A percentile compares a stretch with the other conserved stretches of the same genome.
Evolutionary conservation across 805 yeast genomes (phyloP).

Genomic region (Tetrapisispora pingtungensis): DNA sequence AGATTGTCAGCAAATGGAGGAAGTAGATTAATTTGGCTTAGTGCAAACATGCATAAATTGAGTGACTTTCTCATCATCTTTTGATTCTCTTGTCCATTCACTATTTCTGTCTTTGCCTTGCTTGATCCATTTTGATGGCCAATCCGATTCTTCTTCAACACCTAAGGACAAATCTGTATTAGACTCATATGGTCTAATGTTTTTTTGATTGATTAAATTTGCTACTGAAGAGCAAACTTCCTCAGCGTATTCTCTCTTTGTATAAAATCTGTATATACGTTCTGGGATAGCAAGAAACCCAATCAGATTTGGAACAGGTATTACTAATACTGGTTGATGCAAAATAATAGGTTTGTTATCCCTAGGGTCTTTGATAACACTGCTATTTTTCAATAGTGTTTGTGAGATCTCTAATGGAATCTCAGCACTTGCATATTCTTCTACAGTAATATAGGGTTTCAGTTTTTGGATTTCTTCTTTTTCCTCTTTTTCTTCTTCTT

Average conservation of each 20-base stretch:
- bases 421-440: conserved; percentile 43
- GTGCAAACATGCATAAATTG: conserved; percentile 1
- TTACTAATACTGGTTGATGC: conserved; percentile 68
- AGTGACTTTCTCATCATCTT: conserved; percentile 55
- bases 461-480: conserved; percentile 30
- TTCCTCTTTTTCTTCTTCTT: conserved; percentile 5
- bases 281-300: conserved; percentile 74
- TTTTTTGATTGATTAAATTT: conserved; percentile 39
- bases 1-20: no score
- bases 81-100: conserved; percentile 80
- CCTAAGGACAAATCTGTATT: conserved; percentile 32
- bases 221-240: conserved; percentile 50
- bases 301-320: conserved; percentile 64
- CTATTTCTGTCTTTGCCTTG: conserved; percentile 63
- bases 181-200: conserved; percentile 40
- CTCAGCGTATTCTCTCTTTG: conserved; percentile 60
- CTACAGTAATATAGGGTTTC: conserved; percentile 52
- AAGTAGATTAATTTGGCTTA: not conserved
- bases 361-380: conserved; percentile 24
- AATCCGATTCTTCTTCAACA: conserved; percentile 51
- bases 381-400: conserved; percentile 6
- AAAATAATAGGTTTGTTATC: conserved; percentile 44
- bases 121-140: conserved; percentile 82
- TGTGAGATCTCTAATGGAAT: conserved; percentile 46
- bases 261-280: conserved; percentile 70